Base-by-base conservation (phyloP, 1,284 basidiomycete species). In the Xanthoconium separans region DNA sequence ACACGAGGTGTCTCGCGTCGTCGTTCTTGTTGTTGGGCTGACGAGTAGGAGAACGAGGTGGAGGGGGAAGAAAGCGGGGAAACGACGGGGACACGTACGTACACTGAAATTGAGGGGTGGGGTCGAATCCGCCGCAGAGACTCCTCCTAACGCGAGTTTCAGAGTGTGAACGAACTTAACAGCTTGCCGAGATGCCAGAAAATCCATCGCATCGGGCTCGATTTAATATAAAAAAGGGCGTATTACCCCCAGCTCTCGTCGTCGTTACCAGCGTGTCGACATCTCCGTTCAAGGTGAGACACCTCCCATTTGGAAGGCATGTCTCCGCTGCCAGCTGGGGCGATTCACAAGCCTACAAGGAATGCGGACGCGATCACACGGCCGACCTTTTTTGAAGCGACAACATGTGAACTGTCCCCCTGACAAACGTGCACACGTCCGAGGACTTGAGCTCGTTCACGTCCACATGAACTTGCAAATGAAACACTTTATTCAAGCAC, bases 101-200 rank as follows among this genome's bases (percentile, higher is more conserved):
- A 57, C 56, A 44, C 24, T 37, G 39, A 6, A 15, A 36, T 12
- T 24, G 24, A 24, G 24, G 24, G 24, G 24, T n/a, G n/a, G n/a
- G 24, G 37, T 59, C 29, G 53, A 59, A 55, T 55, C 57, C 24
- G 48, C 27, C 47, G 42, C 53, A 48, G 43, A 61, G 50, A 42
- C 54, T 49, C 47, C 54, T 45, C 49, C 61, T 40, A 64, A n/a
- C n/a, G n/a, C 59, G 45, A 50, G 60, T 61, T 65, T 65, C 60
- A 61, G 29, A n/a, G n/a, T 27, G 16, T 31, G 39, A 30, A n/a
- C 20, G n/a, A 37, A 20, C 3, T 12, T 16, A 6, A n/a, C 12
- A n/a, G n/a, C n/a, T 43, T 60, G 58, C 61, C 61, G 57, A 51
- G 36, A 47, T 27, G 15, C 33, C 15, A 15, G n/a, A n/a, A n/a